These are phyloP conservation scores for Aspergillus persii DNA, from an alignment of 2,329 filamentous ascomycete genomes.

Conservation along the genomic window DNA sequence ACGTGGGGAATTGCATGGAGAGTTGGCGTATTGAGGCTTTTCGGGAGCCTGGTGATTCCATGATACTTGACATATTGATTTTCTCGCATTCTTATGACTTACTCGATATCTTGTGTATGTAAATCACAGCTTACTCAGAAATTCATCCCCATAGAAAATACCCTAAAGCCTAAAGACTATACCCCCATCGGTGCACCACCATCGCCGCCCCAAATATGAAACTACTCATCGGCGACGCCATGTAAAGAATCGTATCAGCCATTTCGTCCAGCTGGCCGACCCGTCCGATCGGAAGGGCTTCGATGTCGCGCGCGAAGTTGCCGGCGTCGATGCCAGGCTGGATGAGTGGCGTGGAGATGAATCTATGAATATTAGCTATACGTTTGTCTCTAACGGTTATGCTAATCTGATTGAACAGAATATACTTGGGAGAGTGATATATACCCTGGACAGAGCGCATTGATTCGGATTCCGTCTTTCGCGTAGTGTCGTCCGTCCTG, in stretches of 20 bases:
- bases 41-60: not conserved
- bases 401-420: not conserved
- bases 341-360: constrained; percentile 25
- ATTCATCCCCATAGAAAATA: too few relatives aligned
- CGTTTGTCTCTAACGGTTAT: too few relatives aligned
- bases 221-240: constrained; percentile 42
- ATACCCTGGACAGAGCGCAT: constrained; percentile 57
- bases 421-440: constrained; percentile 16
- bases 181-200: constrained; percentile 31
- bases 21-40: not conserved
- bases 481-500: constrained; percentile 51
- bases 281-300: constrained; percentile 49
- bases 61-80: too few relatives aligned
- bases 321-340: constrained; percentile 12
- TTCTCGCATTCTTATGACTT: too few relatives aligned
- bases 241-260: constrained; percentile 50
- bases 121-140: too few relatives aligned
- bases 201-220: constrained; percentile 42
- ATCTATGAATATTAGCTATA: constrained; percentile 7
- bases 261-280: constrained; percentile 53
- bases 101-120: too few relatives aligned
- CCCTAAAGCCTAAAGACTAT: constrained; percentile 1
- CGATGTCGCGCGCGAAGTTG: constrained; percentile 35
- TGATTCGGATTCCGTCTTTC: constrained; percentile 54
- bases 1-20: not conserved